phyloP scores from a whole-genome alignment of 805 yeast genomes.

The Ogataea trehalophila region DNA sequence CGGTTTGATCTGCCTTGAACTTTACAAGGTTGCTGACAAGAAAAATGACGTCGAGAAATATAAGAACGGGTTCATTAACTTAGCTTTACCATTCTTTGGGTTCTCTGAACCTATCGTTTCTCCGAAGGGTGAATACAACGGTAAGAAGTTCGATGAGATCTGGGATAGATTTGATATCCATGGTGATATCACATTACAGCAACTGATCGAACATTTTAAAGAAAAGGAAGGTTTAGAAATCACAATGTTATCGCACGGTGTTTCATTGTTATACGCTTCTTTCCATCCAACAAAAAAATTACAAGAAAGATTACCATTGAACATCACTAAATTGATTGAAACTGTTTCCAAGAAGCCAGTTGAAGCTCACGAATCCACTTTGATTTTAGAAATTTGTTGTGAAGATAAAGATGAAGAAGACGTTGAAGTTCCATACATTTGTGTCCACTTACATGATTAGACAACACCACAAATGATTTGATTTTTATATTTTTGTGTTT shows the following conservation, averaged over 20 bases:
- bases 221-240: conserved; percentile 80
- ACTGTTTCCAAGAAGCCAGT: conserved; percentile 81
- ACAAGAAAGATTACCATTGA: conserved; percentile 66
- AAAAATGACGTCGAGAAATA: conserved; percentile 74
- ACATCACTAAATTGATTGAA: conserved; percentile 72
- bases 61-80: conserved; percentile 87
- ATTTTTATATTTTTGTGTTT: neutral
- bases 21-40: conserved; percentile 81
- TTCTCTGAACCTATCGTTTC: conserved; percentile 95
- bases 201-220: conserved; percentile 70
- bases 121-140: conserved; percentile 74
- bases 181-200: conserved; percentile 72
- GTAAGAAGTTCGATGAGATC: conserved; percentile 74
- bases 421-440: conserved; percentile 88
- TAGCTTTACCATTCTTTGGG: conserved; percentile 94
- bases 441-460: conserved; percentile 42
- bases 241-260: conserved; percentile 89
- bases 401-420: conserved; percentile 93
- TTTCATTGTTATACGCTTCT: conserved; percentile 83
- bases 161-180: conserved; percentile 91
- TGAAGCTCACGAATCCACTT: conserved; percentile 64
- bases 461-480: neutral
- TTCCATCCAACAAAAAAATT: conserved; percentile 91
- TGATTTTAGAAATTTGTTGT: conserved; percentile 86
- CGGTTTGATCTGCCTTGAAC: conserved; percentile 87